Evolutionary conservation across 768 basidiomycete genomes (phyloP).

Genomic region (Pleurotus tuber-regium): DNA sequence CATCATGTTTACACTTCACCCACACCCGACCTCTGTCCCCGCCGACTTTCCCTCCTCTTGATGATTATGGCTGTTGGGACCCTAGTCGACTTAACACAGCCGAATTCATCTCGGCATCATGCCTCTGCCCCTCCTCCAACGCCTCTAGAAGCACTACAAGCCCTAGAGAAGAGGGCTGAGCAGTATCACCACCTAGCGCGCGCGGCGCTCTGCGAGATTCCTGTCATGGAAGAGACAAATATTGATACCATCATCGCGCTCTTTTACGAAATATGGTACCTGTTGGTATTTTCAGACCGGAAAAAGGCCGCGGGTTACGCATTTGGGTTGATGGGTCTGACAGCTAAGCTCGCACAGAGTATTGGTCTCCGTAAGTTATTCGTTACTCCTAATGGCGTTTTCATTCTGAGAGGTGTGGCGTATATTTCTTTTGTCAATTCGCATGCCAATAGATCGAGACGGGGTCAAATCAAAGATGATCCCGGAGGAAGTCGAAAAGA

Average conservation of each 20-base stretch:
- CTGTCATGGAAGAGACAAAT: conserved; percentile 67
- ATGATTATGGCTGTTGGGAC: conserved; percentile 72
- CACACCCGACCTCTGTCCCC: conserved; percentile 51
- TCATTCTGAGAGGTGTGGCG: conserved; percentile 15
- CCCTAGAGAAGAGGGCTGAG: conserved; percentile 34
- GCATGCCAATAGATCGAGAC: conserved; percentile 54
- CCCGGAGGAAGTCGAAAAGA: conserved; percentile 68
- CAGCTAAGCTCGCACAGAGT: conserved; percentile 60
- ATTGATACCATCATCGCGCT: conserved; percentile 57
- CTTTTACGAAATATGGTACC: conserved; percentile 60
- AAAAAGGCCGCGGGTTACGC: conserved; percentile 62
- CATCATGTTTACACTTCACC: conserved; percentile 62
- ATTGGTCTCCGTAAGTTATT: conserved; percentile 55
- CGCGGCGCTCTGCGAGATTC: conserved; percentile 58
- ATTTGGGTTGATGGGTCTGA: conserved; percentile 55
- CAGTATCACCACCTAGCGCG: conserved; percentile 57
- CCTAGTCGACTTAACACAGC: conserved; percentile 55
- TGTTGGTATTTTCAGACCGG: conserved; percentile 67
- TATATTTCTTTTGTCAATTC: conserved; percentile 9
- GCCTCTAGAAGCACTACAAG: not conserved
- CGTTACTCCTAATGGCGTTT: conserved; percentile 6
- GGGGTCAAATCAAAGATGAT: conserved; percentile 63
- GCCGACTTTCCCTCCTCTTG: conserved; percentile 61
- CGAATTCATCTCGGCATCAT: not conserved
- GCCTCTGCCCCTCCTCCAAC: conserved; percentile 43